phyloP scores from a whole-genome alignment of 257 asterid species.

The Coffea canephora region DNA sequence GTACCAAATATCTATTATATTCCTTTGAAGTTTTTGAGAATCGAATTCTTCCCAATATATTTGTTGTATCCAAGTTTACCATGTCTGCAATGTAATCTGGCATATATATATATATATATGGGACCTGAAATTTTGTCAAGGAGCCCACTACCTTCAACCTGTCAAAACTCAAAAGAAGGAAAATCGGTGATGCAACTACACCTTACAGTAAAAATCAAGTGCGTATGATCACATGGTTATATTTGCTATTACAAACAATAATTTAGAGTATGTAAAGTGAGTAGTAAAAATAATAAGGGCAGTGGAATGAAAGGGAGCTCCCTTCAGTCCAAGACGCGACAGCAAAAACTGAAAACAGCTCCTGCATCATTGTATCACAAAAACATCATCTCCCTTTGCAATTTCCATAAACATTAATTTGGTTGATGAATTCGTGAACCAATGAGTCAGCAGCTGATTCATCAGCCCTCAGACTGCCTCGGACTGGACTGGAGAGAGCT shows the following conservation, averaged over 20 bases:
- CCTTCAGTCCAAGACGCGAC: slow-evolving; percentile 99
- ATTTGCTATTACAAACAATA: neutral
- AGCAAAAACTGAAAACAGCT: slow-evolving; percentile 61
- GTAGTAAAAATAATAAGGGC: neutral
- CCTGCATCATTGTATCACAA: slow-evolving; percentile 78
- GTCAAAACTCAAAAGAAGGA: neutral
- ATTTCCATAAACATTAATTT: neutral
- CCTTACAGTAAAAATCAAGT: neutral
- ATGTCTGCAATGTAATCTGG: neutral
- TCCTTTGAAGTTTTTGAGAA: too few relatives aligned
- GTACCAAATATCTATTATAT: too few relatives aligned
- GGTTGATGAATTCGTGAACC: slow-evolving; percentile 52
- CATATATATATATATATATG: neutral
- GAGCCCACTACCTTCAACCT: neutral
- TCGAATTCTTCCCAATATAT: neutral
- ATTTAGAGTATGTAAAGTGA: too few relatives aligned
- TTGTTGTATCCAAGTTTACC: neutral
- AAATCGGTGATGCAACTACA: neutral
- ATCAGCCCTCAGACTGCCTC: slow-evolving; percentile 50
- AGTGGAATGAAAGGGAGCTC: slow-evolving; percentile 68
- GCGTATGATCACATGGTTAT: neutral
- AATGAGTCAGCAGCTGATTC: slow-evolving; percentile 87
- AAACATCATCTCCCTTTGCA: slow-evolving; percentile 23
- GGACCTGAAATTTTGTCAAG: neutral
- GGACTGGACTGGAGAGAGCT: slow-evolving; percentile 93